Base-by-base conservation (phyloP, 2,329 filamentous ascomycete genomes). In the Allantophomopsis lycopodina region DNA sequence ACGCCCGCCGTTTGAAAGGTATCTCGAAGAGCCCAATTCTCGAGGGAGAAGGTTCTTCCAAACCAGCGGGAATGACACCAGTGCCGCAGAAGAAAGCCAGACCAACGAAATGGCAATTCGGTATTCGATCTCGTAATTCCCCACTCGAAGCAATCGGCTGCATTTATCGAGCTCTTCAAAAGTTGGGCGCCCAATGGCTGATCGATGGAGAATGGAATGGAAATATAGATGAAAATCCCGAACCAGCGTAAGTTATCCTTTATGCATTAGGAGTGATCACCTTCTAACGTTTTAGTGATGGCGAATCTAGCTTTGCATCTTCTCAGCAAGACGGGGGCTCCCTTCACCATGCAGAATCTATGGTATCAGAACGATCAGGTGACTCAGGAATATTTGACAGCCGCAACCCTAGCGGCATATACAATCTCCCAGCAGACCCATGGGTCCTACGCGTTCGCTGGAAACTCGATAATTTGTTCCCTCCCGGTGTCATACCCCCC, bases 21-120 rank as follows among this genome's bases (percentile, higher is more conserved):
- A 88, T 95, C 55, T 81, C 82, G 13, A 73, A 82, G 35, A 81
- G 75, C 46, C 71, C 82, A 40, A 60, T 82, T 18, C 76, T 78
- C 39, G 61, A 86, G 2, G 81, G 89, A 46, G 79, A 73, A 53
- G 69, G 60, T 41, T 72, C 55, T 54, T 73, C 62, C 46, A 67
- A 73, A 31, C 76, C 76, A 3, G 71, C 76, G 42, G 68, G 69
- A 15, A 69, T 80, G 63, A 80, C 76, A 2, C 75, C 74, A 1
- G 71, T 78, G 36, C 74, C 77, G 2, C 58, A 66, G 3, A 86
- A 83, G 64, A 87, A 84, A 58, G 62, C 69, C 5, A 87, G 84
- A 54, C 83, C 83, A 1, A 84, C 88, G 13, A 85, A 89, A 48
- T 98, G 91, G 91, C 91, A 98, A 57, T 98, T 98, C 56, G 91